Evolutionary conservation across 2,329 filamentous ascomycete species (phyloP), one percentile per base, ranked within the genome.

Genomic region (Fusarium camptoceras): DNA sequence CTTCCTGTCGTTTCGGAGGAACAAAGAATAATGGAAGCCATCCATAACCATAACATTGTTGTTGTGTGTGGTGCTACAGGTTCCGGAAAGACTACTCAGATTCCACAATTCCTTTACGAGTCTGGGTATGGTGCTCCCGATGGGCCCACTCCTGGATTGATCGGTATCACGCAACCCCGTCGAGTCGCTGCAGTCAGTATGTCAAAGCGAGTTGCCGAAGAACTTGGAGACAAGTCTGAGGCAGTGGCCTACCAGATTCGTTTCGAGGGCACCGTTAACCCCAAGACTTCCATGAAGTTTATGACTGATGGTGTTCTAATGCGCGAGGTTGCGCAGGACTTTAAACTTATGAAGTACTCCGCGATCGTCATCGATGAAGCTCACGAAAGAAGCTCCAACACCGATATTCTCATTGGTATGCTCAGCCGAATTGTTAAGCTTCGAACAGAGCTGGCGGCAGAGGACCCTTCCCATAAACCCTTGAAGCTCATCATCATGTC

Each of bases 401-500:
- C 97, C 0, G 97, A 99, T 78, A 97, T 99, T 42, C 83, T 99
- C n/a, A 94, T 99, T 71, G 96, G 96, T 53, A 97, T 99, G 89
- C 88, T 98, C 18, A 98, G 94, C 76, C 89, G 95, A 76, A 94
- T 98, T 34, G 93, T 98, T 49, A 93, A 94, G 72, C 83, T 98
- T 56, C 88, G 96, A 63, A 88, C 91, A 55, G 88, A 93, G 41
- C 87, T 98, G 81, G 88, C 88, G 10, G 83, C 87, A 64, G 91
- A 96, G 78, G 88, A 96, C 64, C 83, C 90, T 0, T 87, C 88
- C 2, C 82, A 92, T 28, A 91, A 90, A 70, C 94, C 94, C 0
- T 81, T 99, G 55, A 99, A 98, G 81, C 86, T 99, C 11, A 89
- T 99, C 64, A 97, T 99, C 81, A 99, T 99, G 97, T 98, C 95